phyloP scores from a whole-genome alignment of 1,284 basidiomycete species.

The Tilletia walkeri region DNA sequence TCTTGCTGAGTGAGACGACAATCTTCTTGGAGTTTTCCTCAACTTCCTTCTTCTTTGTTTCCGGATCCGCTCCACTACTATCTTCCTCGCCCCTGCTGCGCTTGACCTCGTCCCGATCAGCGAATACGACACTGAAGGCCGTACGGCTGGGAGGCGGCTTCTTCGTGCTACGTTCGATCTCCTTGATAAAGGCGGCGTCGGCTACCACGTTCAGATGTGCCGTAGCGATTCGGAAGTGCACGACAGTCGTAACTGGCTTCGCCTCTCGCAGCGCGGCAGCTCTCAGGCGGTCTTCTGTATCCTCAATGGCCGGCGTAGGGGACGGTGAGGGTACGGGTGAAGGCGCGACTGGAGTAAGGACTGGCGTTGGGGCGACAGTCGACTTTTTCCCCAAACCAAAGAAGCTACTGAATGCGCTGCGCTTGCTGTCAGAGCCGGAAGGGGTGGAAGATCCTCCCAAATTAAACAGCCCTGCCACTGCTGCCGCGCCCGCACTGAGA shows the following conservation, averaged over 20 bases:
- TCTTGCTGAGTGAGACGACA: not conserved
- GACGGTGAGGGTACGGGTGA: not conserved
- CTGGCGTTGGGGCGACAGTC: constrained; percentile 35
- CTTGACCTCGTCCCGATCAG: constrained; percentile 76
- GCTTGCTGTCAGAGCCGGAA: constrained; percentile 31
- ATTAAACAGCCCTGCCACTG: constrained; percentile 33
- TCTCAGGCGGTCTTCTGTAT: constrained; percentile 25
- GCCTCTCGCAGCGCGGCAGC: constrained; percentile 36
- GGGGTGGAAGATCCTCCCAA: constrained; percentile 48
- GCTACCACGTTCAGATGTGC: constrained; percentile 75
- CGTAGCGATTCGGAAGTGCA: constrained; percentile 77
- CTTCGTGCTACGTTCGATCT: constrained; percentile 88
- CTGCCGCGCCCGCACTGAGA: constrained; percentile 68
- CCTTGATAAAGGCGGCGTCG: constrained; percentile 70
- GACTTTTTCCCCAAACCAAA: constrained; percentile 56
- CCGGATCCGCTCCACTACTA: constrained; percentile 37
- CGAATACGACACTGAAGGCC: constrained; percentile 83
- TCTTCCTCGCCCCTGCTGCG: constrained; percentile 59
- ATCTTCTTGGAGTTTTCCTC: not conserved
- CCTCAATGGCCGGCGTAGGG: not conserved
- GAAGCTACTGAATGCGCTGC: constrained; percentile 53
- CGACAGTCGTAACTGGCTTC: constrained; percentile 59
- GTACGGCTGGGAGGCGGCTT: constrained; percentile 82
- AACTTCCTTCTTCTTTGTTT: not conserved
- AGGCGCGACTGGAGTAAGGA: not conserved